Conservation (phyloP, 176 grass and related monocot genomes). For the Zea luxurians region DNA sequence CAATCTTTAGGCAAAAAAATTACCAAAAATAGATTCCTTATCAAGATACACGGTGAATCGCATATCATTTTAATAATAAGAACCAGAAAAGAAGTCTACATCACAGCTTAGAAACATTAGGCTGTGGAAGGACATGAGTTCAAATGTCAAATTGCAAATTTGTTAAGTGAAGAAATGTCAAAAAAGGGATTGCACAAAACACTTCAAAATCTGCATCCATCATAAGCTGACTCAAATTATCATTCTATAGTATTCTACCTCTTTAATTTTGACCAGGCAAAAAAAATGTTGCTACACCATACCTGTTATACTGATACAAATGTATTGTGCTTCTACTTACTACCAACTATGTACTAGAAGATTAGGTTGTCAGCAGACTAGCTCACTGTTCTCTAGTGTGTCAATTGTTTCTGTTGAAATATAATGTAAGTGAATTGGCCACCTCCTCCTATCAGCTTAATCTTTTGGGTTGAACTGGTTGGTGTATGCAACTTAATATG, state of each 20-base stretch:
- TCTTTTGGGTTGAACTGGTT: no score
- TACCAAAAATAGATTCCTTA: neutral
- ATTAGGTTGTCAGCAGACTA: constrained; percentile 14
- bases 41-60: neutral
- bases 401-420: neutral
- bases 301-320: constrained; percentile 2
- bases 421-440: no score
- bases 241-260: neutral
- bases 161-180: constrained; percentile 4
- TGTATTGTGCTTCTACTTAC: neutral
- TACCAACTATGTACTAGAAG: constrained; percentile 17
- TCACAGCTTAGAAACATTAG: constrained; percentile 15
- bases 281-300: constrained; percentile 17
- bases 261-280: neutral
- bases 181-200: neutral
- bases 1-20: constrained; percentile 18
- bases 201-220: neutral
- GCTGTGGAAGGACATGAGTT: neutral
- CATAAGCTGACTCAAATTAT: constrained; percentile 16
- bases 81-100: neutral
- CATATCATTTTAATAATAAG: neutral
- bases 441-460: no score
- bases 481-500: no score
- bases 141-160: constrained; percentile 6
- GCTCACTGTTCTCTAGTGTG: constrained; percentile 1